These are phyloP conservation scores for Phytophthora lateralis DNA, from an alignment of 352 stramenopile genomes.

Conservation along the genomic window DNA sequence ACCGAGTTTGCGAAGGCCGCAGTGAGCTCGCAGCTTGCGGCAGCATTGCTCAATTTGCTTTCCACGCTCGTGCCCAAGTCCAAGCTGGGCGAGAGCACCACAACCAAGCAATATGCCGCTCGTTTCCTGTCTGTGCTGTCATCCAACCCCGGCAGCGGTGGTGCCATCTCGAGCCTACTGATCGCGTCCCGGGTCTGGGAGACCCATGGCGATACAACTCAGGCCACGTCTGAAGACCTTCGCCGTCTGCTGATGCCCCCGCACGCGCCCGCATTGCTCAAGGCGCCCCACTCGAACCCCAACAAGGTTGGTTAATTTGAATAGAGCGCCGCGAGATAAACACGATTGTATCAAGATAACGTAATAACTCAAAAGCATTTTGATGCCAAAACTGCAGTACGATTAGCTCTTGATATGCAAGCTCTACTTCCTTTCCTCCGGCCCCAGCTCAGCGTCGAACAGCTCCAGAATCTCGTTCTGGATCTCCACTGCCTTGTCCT, in stretches of 20 bases:
- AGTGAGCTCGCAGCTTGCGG: slow-evolving; percentile 79
- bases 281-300: slow-evolving; percentile 82
- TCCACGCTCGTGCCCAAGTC: slow-evolving; percentile 83
- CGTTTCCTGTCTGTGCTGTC: slow-evolving; percentile 84
- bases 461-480: slow-evolving; percentile 85
- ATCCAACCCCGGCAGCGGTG: slow-evolving; percentile 84
- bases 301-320: slow-evolving; percentile 76
- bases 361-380: slow-evolving; percentile 27
- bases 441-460: slow-evolving; percentile 54
- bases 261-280: slow-evolving; percentile 76
- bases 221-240: slow-evolving; percentile 81
- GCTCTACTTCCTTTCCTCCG: slow-evolving; percentile 36
- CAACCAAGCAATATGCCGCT: slow-evolving; percentile 85
- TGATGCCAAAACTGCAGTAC: slow-evolving; percentile 23
- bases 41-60: slow-evolving; percentile 81
- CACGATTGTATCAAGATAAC: slow-evolving; percentile 22
- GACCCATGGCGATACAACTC: slow-evolving; percentile 80
- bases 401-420: background rate
- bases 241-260: slow-evolving; percentile 75
- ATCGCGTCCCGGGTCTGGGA: slow-evolving; percentile 85
- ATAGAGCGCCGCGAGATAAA: slow-evolving; percentile 20
- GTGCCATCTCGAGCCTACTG: slow-evolving; percentile 79
- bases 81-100: slow-evolving; percentile 75
- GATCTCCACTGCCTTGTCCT: slow-evolving; percentile 77
- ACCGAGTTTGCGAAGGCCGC: slow-evolving; percentile 85